Percentiles rank a stretch among this genome's conserved stretches.
These are phyloP conservation scores for Solanum verrucosum DNA, from an alignment of 257 asterid species.

Conservation along the genomic window DNA sequence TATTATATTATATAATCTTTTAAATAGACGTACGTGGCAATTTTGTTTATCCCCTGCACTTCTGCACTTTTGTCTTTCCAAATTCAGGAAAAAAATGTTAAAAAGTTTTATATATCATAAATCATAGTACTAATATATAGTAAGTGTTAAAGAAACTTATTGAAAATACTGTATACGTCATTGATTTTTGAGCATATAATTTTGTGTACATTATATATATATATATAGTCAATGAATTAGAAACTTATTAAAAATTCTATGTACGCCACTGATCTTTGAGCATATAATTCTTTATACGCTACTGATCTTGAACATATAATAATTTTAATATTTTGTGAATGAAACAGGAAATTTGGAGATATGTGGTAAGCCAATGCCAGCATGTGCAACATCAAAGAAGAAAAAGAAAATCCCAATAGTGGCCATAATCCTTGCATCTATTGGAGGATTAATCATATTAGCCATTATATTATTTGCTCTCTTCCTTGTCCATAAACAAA, in stretches of 20 bases:
- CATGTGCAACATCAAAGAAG: slow-evolving; percentile 27
- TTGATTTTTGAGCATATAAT: no score
- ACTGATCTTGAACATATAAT: no score
- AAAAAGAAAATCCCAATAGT: slow-evolving; percentile 14
- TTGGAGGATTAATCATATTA: slow-evolving; percentile 7
- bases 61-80: neutral
- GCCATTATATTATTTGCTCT: slow-evolving; percentile 6
- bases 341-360: slow-evolving; percentile 46
- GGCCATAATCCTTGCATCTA: slow-evolving; percentile 14
- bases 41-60: neutral
- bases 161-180: no score
- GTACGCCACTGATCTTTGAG: no score
- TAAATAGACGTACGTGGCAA: neutral
- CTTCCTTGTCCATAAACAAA: slow-evolving; percentile 8
- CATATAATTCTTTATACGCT: no score
- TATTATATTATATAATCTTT: neutral
- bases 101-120: no score
- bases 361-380: slow-evolving; percentile 46
- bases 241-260: no score
- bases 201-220: no score
- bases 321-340: neutral
- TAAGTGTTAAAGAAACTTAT: no score
- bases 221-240: no score
- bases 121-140: no score
- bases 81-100: neutral